Evolutionary conservation across 768 basidiomycete genomes (phyloP), one percentile per base, ranked within the genome.

Genomic region (Russula abietina): DNA sequence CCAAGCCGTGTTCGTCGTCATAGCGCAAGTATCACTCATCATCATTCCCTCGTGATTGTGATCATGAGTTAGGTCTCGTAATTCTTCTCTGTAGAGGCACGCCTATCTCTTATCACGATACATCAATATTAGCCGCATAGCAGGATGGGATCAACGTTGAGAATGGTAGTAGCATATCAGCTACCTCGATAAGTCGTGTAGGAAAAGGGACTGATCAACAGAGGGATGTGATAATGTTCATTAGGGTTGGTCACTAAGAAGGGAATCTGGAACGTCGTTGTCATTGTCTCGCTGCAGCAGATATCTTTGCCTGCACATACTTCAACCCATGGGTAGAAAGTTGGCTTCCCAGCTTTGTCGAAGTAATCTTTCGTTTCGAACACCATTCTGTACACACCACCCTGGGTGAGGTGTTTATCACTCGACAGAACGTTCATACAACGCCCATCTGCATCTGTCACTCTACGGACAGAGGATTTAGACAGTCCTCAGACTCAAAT

Each of bases 131-230:
- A 55, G 50, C 28, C 33, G 45, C 46, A 64, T 55, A 53, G 58
- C 54, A 65, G 39, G 32, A 55, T 22, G 43, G 19, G 50, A 48
- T 30, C 12, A 43, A 41, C 30, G 4, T 28, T 30, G 36, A 22
- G 48, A 43, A 43, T 32, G 33, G 33, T 56, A 24, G 51, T 22
- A 26, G 22, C 26, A 39, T 19, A 22, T 70, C 69, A 92, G 73
- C 91, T 95, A n/a, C 94, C 94, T 65, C 92, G 79, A 71, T 96
- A 97, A 7, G 94, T 95, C 16, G 93, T 94, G 72, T 85, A 97
- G 4, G 89, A 89, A 74, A 87, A 93, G 5, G 93, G 93, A 72
- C 91, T 95, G 70, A 96, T 87, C 16, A 97, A 74, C n/a, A 97
- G 77, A 0, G 94, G 94, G 57, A 97, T 86, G 68, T 97, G 94